Evolutionary conservation across 108 stramenopile species (phyloP).

Genomic region (Fragilaria radians): DNA sequence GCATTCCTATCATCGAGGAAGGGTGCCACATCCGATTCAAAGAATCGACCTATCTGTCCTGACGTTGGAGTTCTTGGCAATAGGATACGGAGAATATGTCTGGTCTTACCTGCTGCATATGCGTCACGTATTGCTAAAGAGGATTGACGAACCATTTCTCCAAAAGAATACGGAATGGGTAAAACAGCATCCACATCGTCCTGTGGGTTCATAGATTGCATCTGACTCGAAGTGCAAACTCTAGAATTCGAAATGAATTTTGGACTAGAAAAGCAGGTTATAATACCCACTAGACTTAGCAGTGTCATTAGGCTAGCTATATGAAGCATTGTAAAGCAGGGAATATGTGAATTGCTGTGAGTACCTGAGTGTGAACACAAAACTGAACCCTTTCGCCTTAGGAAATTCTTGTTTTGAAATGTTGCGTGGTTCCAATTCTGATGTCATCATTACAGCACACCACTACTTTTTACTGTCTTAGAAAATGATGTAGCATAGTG

Average conservation of each 20-base stretch:
- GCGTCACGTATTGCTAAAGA: conserved; percentile 65
- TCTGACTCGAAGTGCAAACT: neutral
- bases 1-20: neutral
- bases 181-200: conserved; percentile 6
- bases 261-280: neutral
- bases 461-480: too few relatives aligned
- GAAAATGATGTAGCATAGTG: too few relatives aligned
- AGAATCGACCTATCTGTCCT: conserved; percentile 52
- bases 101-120: conserved; percentile 30
- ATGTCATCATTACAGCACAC: too few relatives aligned
- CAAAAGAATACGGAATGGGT: conserved; percentile 57
- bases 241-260: neutral
- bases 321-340: too few relatives aligned
- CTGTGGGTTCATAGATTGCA: neutral
- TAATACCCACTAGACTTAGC: too few relatives aligned
- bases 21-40: conserved; percentile 39
- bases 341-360: too few relatives aligned
- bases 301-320: too few relatives aligned
- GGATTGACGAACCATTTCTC: conserved; percentile 69
- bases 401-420: too few relatives aligned
- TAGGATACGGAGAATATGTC: conserved; percentile 71
- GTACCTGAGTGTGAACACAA: too few relatives aligned
- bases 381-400: too few relatives aligned
- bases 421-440: too few relatives aligned
- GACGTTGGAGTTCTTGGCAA: conserved; percentile 54